Evolutionary conservation across 805 yeast species (phyloP).

Genomic region (Cyberlindnera bimundalis): DNA sequence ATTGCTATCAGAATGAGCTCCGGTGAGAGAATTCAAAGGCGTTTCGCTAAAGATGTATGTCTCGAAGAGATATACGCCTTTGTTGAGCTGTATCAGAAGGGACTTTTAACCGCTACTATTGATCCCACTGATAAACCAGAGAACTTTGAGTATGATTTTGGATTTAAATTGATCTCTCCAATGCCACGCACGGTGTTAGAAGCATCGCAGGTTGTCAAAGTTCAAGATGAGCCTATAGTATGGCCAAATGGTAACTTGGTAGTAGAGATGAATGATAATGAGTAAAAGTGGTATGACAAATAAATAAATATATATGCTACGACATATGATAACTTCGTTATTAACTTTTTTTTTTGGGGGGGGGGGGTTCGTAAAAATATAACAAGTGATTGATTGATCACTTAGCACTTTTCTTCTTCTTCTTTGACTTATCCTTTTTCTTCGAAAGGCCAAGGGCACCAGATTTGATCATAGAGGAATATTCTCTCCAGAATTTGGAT

Average conservation of each 20-base stretch:
- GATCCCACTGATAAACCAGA: conserved; percentile 31
- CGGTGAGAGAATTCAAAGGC: conserved; percentile 56
- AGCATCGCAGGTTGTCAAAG: conserved; percentile 24
- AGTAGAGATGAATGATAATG: conserved; percentile 36
- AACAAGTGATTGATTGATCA: conserved; percentile 11
- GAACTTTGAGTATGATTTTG: conserved; percentile 43
- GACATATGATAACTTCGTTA: background rate
- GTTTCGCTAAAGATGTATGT: conserved; percentile 42
- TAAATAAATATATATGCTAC: no score
- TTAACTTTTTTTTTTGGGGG: no score
- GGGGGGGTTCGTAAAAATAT: no score
- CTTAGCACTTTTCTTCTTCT: conserved; percentile 47
- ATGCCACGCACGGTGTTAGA: conserved; percentile 51
- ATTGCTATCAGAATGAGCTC: conserved; percentile 65
- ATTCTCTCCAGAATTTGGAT: conserved; percentile 74
- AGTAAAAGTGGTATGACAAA: no score
- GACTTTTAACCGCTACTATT: conserved; percentile 24
- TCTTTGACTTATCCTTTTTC: conserved; percentile 71
- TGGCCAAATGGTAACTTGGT: conserved; percentile 66
- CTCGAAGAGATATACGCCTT: conserved; percentile 69
- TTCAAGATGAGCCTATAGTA: conserved; percentile 43
- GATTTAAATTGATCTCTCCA: conserved; percentile 50
- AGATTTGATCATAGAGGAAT: conserved; percentile 61
- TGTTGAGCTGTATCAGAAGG: conserved; percentile 49
- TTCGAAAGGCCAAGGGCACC: conserved; percentile 76